Percentiles rank a stretch among this genome's conserved stretches.
phyloP scores from a whole-genome alignment of 768 basidiomycete genomes.

The Boletales sp. region DNA sequence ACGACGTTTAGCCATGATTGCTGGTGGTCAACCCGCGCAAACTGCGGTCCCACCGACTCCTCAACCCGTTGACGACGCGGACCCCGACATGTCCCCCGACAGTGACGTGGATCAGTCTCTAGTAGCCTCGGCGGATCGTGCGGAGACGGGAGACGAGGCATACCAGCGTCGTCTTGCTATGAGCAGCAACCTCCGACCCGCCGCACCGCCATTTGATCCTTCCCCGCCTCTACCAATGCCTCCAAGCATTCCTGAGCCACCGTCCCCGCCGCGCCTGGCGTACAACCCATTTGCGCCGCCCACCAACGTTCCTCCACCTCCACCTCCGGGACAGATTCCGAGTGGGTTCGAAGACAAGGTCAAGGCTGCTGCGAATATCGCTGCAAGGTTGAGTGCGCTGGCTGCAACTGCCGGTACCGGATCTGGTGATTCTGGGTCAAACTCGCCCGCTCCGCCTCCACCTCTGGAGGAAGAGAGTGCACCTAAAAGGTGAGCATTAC shows the following conservation, averaged over 20 bases:
- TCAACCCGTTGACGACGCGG: constrained; percentile 14
- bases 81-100: constrained; percentile 13
- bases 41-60: constrained; percentile 23
- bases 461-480: constrained; percentile 30
- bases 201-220: constrained; percentile 28
- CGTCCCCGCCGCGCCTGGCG: constrained; percentile 53
- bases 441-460: constrained; percentile 25
- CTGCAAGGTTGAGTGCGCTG: constrained; percentile 66
- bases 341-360: constrained; percentile 59
- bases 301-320: constrained; percentile 55
- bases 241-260: constrained; percentile 19
- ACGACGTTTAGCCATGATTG: constrained; percentile 67
- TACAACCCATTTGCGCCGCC: constrained; percentile 72
- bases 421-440: constrained; percentile 23
- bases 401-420: constrained; percentile 31
- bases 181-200: constrained; percentile 38
- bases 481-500: constrained; percentile 12
- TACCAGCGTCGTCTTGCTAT: constrained; percentile 61
- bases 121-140: constrained; percentile 2
- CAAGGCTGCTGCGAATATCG: constrained; percentile 79
- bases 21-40: constrained; percentile 19
- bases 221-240: constrained; percentile 21
- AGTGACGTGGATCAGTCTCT: constrained; percentile 3
- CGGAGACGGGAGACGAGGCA: constrained; percentile 64
- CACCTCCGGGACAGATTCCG: constrained; percentile 47